Percentiles rank a stretch among this genome's conserved stretches.
Conservation (phyloP, 768 basidiomycete genomes). For the Mycena chlorophos region DNA sequence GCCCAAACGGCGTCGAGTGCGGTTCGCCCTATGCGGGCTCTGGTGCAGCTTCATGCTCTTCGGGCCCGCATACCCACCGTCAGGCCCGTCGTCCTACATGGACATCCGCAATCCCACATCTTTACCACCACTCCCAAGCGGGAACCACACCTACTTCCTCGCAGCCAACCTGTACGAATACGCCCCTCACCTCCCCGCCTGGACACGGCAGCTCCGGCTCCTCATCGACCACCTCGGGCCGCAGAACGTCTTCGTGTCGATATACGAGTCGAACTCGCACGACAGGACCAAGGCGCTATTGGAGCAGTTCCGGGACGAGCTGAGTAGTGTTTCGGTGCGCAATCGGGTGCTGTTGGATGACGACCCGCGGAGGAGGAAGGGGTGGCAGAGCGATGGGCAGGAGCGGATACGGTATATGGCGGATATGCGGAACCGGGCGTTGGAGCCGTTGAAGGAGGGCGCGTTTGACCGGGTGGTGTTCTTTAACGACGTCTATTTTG, state of each 20-base stretch:
- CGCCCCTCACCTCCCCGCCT: slow-evolving; percentile 18
- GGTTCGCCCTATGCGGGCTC: slow-evolving; percentile 9
- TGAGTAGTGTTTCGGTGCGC: slow-evolving; percentile 7
- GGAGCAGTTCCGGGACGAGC: slow-evolving; percentile 9
- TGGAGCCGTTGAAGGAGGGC: slow-evolving; percentile 75
- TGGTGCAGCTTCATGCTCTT: slow-evolving; percentile 18
- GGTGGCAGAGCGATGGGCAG: slow-evolving; percentile 18
- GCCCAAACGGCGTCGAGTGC: slow-evolving; percentile 18
- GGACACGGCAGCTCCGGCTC: slow-evolving; percentile 18
- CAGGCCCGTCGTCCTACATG: slow-evolving; percentile 18
- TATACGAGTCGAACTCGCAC: slow-evolving; percentile 25
- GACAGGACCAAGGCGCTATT: slow-evolving; percentile 20
- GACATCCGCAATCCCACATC: not conserved
- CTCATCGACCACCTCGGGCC: slow-evolving; percentile 19
- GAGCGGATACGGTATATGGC: slow-evolving; percentile 54
- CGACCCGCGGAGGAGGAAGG: slow-evolving; percentile 11
- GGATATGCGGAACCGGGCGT: slow-evolving; percentile 77
- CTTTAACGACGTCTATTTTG: slow-evolving; percentile 70
- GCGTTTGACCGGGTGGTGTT: slow-evolving; percentile 79
- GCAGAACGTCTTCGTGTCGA: slow-evolving; percentile 21
- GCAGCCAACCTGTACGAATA: slow-evolving; percentile 24
- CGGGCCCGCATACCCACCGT: slow-evolving; percentile 17
- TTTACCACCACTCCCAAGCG: slow-evolving; percentile 3
- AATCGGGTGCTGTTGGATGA: slow-evolving; percentile 14
- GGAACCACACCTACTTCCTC: slow-evolving; percentile 21